Conservation (phyloP, 495 filamentous ascomycete genomes). For the Penicillium fimorum region DNA sequence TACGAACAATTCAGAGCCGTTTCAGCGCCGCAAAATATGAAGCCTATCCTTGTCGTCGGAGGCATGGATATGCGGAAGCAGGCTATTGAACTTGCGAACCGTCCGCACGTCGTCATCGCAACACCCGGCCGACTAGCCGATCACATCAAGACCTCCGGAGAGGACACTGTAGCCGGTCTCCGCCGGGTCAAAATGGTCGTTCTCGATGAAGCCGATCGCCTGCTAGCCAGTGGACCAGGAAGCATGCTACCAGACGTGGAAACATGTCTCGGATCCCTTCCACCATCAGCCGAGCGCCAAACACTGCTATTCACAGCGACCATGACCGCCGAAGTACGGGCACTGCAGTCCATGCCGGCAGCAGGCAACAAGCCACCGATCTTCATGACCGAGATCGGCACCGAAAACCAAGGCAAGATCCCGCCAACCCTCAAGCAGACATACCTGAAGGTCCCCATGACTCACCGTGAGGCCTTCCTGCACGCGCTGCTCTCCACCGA, state of each 20-base stretch:
- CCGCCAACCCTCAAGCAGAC: conserved; percentile 78
- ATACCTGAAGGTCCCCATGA: conserved; percentile 83
- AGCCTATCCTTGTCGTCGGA: conserved; percentile 82
- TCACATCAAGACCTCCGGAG: conserved; percentile 84
- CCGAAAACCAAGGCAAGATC: conserved; percentile 61
- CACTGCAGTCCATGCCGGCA: conserved; percentile 72
- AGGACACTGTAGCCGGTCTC: conserved; percentile 82
- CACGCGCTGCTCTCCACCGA: conserved; percentile 85
- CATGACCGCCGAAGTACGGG: conserved; percentile 86
- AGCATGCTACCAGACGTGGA: conserved; percentile 94
- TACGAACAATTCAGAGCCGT: conserved; percentile 94
- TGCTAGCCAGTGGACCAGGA: conserved; percentile 71
- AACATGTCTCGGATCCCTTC: conserved; percentile 77
- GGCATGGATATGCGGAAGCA: conserved; percentile 90
- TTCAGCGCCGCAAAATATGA: conserved; percentile 78
- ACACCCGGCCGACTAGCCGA: conserved; percentile 93
- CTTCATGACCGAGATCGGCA: conserved; percentile 85
- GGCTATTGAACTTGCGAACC: conserved; percentile 72
- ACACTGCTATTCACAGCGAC: conserved; percentile 97
- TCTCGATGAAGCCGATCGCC: conserved; percentile 92
- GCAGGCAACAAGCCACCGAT: conserved; percentile 66
- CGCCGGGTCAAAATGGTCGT: conserved; percentile 79
- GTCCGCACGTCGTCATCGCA: conserved; percentile 90
- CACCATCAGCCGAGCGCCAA: conserved; percentile 69
- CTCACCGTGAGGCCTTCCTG: conserved; percentile 89